Conservation (phyloP, 2,329 filamentous ascomycete genomes). For the Ampelomyces quisqualis region DNA sequence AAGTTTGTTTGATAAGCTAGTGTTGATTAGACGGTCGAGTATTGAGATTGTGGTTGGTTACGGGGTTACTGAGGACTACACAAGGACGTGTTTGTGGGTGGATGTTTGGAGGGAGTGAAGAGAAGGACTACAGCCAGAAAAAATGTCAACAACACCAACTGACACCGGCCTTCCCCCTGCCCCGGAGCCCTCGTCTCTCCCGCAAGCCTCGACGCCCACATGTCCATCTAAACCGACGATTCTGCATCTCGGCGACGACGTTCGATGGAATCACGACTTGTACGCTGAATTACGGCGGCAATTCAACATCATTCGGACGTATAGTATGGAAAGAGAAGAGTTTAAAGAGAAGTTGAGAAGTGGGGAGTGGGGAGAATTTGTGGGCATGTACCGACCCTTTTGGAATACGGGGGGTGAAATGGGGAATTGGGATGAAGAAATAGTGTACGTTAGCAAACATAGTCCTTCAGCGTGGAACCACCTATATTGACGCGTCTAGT, state of each 20-base stretch:
- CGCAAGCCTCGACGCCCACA: background rate
- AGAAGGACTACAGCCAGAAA: no score
- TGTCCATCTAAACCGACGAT: conserved; percentile 39
- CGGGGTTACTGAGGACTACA: no score
- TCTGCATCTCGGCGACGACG: conserved; percentile 49
- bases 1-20: no score
- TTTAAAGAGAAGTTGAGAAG: conserved; percentile 45
- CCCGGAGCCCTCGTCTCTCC: no score
- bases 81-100: no score
- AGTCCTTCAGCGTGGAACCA: background rate
- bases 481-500: conserved; percentile 9
- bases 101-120: no score
- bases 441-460: conserved; percentile 46
- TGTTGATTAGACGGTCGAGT: no score
- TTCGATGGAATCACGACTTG: conserved; percentile 49
- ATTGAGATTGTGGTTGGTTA: no score
- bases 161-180: background rate
- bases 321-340: conserved; percentile 43
- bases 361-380: conserved; percentile 47
- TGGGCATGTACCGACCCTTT: conserved; percentile 58
- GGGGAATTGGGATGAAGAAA: conserved; percentile 62
- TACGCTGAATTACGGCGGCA: conserved; percentile 41
- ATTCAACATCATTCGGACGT: conserved; percentile 45
- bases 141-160: no score
- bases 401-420: conserved; percentile 67